Base-by-base conservation (phyloP, 2,329 filamentous ascomycete species). In the Apiospora phragmitis region DNA sequence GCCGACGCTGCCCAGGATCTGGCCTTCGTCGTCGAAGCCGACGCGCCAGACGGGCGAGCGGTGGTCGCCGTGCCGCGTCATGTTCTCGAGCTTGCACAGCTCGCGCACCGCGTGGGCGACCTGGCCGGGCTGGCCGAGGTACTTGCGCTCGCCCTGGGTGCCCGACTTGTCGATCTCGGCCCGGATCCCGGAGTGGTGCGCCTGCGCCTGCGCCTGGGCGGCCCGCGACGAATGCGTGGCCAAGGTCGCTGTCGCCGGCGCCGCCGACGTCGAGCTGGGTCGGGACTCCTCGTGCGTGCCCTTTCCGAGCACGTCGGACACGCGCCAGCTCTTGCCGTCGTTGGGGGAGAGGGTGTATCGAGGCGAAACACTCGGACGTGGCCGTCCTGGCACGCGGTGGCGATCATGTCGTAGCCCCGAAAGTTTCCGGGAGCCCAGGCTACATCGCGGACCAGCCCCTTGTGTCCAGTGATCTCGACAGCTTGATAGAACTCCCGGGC, bases 361-460 rank as follows among this genome's bases (percentile, higher is more conserved):
- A 97, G 81, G 76, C 95, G 91, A 78, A 97, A 97, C n/a, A 99
- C 92, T 51, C 95, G 89, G 51, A 98, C 90, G 75, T 90, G 91
- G 3, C 96, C 95, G 79, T 99, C 96, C 80, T 97, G 97, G 79
- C 94, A 96, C 2, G 94, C 95, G 7, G 95, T 97, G 3, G 95
- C 96, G 75, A 98, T 88, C 70, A 95, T 88, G 80, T 99, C 96
- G 79, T 94, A 95, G 1, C 95, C 95, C 49, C 95, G 86, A 76
- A 97, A 94, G 74, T 94, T 97, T 16, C 94, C 95, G 66, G 94
- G 93, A 0, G 95, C 94, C 96, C 96, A 99, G 2, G 94, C 92
- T 1, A 98, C 89, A 79, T 98, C 95, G 66, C 95, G 88, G 8
- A 98, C 93, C 49, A 98, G 86, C 0, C 91, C 91, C 9, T 89